Evolutionary conservation across 192 early-diverging fungal species (phyloP).

Genomic region (Backusella psychrophila): DNA sequence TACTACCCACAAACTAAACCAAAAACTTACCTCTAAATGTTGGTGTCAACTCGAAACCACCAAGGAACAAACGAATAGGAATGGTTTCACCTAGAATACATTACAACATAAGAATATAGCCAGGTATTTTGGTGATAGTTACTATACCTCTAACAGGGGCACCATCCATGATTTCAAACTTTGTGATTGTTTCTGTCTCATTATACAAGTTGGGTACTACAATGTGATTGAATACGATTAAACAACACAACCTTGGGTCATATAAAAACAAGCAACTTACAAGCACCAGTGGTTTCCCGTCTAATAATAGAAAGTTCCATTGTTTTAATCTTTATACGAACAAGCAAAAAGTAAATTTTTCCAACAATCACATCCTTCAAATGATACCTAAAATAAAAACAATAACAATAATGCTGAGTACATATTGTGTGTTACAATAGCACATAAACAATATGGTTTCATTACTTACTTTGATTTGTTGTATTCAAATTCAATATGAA

Average conservation of each 20-base stretch:
- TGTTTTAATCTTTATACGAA: conserved; percentile 98
- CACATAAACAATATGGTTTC: background rate
- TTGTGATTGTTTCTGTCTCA: conserved; percentile 97
- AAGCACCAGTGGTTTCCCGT: conserved; percentile 92
- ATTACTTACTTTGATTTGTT: conserved; percentile 88
- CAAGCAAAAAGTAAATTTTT: conserved; percentile 97
- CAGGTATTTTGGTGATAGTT: background rate
- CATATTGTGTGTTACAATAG: background rate
- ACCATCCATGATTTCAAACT: conserved; percentile 99
- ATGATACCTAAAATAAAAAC: conserved; percentile 68
- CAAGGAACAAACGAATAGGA: conserved; percentile 94
- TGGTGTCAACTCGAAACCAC: conserved; percentile 95
- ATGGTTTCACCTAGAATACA: conserved; percentile 83
- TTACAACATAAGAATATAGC: background rate
- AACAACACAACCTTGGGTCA: background rate
- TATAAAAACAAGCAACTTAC: conserved; percentile 27
- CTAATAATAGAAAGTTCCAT: conserved; percentile 99
- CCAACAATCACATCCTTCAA: conserved; percentile 98
- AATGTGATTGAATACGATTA: background rate
- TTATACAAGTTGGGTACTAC: conserved; percentile 93
- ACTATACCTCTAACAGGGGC: conserved; percentile 83
- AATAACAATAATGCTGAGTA: background rate
- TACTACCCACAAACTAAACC: conserved; percentile 36
- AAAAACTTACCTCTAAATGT: conserved; percentile 68
- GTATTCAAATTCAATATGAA: conserved; percentile 99